phyloP scores from a whole-genome alignment of 169 alveolate genomes.

The Plasmodium inui region DNA sequence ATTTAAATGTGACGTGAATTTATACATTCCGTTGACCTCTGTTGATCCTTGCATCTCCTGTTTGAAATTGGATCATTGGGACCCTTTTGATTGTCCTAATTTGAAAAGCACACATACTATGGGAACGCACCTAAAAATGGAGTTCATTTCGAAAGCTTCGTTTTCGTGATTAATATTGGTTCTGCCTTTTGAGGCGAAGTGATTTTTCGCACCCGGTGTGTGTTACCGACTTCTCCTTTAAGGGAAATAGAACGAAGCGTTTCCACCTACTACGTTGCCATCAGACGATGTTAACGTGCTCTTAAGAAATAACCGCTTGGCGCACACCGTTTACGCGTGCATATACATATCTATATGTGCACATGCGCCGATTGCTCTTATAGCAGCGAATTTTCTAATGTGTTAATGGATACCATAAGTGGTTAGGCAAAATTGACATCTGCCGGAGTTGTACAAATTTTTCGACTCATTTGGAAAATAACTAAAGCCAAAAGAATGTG shows the following conservation, averaged over 20 bases:
- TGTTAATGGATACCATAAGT: neutral
- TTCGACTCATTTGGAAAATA: neutral
- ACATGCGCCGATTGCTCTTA: neutral
- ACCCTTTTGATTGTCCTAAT: neutral
- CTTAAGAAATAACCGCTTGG: neutral
- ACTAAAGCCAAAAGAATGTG: neutral
- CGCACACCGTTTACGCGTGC: neutral
- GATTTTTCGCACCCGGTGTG: neutral
- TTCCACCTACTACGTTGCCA: neutral
- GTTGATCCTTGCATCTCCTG: neutral
- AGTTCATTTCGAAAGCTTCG: neutral
- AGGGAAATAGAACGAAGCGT: neutral
- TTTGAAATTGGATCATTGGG: neutral
- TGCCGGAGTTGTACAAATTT: neutral
- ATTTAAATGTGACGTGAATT: neutral
- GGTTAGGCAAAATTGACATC: neutral
- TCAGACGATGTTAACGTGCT: neutral
- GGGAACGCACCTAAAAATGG: neutral
- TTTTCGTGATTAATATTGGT: neutral
- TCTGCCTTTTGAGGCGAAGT: neutral
- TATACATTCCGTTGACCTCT: neutral
- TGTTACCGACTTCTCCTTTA: neutral
- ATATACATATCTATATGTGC: neutral
- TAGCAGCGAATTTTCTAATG: neutral
- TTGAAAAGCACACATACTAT: neutral